Conservation (phyloP, 164 flowering plant species). For the Saururus chinensis region DNA sequence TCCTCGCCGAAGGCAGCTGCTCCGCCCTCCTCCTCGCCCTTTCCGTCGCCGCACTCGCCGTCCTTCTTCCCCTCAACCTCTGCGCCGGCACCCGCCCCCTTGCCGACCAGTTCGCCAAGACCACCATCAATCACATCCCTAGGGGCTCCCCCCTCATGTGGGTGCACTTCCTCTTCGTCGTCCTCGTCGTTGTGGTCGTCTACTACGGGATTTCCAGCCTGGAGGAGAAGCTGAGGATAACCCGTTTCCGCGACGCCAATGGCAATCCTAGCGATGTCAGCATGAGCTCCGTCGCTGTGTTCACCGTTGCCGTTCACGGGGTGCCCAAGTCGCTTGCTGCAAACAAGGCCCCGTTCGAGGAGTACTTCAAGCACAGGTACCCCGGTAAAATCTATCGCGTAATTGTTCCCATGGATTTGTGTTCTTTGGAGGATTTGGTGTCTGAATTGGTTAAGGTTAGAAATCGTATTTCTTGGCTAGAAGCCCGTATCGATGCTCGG, state of each 20-base stretch:
- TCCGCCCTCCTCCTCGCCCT: constrained; percentile 43
- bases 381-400: constrained; percentile 90
- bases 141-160: constrained; percentile 73
- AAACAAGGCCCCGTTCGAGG: constrained; percentile 49
- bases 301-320: constrained; percentile 83
- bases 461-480: constrained; percentile 73
- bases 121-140: constrained; percentile 65
- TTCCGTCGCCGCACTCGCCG: constrained; percentile 32
- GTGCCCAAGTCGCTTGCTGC: constrained; percentile 61
- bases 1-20: constrained; percentile 87
- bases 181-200: constrained; percentile 51
- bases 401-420: constrained; percentile 83
- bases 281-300: constrained; percentile 60
- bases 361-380: constrained; percentile 74
- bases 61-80: constrained; percentile 70
- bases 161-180: constrained; percentile 74
- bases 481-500: constrained; percentile 58
- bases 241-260: constrained; percentile 81
- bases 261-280: constrained; percentile 64
- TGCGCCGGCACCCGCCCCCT: constrained; percentile 54
- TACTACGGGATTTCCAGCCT: constrained; percentile 61
- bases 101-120: constrained; percentile 77
- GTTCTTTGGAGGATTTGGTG: constrained; percentile 78
- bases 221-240: constrained; percentile 53
- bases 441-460: constrained; percentile 62